Conservation (phyloP, 768 basidiomycete species). For the Leucosporidium scottii region DNA sequence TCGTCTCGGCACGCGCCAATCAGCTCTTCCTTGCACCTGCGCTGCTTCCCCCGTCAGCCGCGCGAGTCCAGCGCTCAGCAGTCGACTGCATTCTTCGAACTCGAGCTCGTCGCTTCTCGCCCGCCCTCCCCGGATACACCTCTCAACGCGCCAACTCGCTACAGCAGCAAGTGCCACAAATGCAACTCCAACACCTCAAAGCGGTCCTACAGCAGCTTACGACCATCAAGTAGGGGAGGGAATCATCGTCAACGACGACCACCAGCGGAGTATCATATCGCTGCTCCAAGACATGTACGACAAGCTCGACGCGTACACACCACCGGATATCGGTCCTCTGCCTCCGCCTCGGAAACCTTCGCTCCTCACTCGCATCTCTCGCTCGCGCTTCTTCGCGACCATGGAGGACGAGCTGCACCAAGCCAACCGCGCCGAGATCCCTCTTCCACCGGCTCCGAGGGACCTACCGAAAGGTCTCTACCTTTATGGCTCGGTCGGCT, state of each 20-base stretch:
- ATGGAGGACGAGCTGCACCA: constrained; percentile 21
- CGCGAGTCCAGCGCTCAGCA: too few relatives aligned
- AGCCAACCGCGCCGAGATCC: constrained; percentile 17
- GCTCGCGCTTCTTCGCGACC: constrained; percentile 5
- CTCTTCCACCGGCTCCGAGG: constrained; percentile 35
- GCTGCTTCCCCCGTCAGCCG: too few relatives aligned
- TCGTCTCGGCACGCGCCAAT: too few relatives aligned
- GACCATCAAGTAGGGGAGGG: constrained; percentile 51
- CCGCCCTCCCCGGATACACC: not conserved
- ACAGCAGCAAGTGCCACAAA: too few relatives aligned
- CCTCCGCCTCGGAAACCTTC: constrained; percentile 26
- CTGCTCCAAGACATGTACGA: constrained; percentile 68
- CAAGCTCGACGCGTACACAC: constrained; percentile 60
- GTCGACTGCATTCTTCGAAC: too few relatives aligned
- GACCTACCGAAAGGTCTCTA: constrained; percentile 78
- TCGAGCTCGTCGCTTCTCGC: not conserved
- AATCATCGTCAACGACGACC: constrained; percentile 63
- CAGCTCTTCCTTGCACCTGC: too few relatives aligned
- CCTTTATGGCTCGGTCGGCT: constrained; percentile 92
- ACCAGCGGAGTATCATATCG: constrained; percentile 76
- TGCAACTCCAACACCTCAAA: too few relatives aligned
- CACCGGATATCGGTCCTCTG: constrained; percentile 55
- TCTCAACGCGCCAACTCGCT: not conserved
- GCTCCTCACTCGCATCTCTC: too few relatives aligned
- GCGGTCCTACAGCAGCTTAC: constrained; percentile 39